phyloP scores from a whole-genome alignment of 1,139 yeast genomes.

The Pneumocystis oryctolagi region DNA sequence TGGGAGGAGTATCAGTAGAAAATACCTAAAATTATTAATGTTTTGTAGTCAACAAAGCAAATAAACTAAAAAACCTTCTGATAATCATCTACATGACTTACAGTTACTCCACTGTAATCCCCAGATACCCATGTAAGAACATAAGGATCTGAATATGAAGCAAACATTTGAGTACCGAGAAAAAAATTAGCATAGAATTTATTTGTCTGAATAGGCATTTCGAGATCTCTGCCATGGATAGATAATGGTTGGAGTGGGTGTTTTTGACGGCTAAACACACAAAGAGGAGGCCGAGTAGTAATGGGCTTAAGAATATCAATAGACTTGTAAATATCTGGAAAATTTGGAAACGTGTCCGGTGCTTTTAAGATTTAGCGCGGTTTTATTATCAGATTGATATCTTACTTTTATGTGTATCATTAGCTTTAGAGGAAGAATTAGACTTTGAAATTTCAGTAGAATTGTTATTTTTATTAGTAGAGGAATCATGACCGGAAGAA shows the following conservation, averaged over 20 bases:
- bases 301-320: neutral
- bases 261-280: neutral
- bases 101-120: conserved; percentile 38
- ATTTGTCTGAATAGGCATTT: conserved; percentile 39
- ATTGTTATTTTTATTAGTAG: too few relatives aligned
- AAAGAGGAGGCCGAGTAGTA: neutral
- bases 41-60: conserved; percentile 7
- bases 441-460: neutral
- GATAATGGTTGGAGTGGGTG: neutral
- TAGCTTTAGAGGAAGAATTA: neutral
- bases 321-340: neutral
- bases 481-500: too few relatives aligned
- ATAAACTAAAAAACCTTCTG: conserved; percentile 26
- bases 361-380: neutral
- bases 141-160: conserved; percentile 47
- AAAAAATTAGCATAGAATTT: conserved; percentile 55
- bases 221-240: neutral
- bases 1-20: conserved; percentile 21
- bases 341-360: neutral
- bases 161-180: conserved; percentile 37
- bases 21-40: conserved; percentile 24
- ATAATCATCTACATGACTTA: conserved; percentile 39
- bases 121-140: conserved; percentile 36
- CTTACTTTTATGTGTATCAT: neutral
- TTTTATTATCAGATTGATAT: neutral